Evolutionary conservation across 768 basidiomycete genomes (phyloP), one percentile per base, ranked within the genome.

Genomic region (Gyrodon lividus): DNA sequence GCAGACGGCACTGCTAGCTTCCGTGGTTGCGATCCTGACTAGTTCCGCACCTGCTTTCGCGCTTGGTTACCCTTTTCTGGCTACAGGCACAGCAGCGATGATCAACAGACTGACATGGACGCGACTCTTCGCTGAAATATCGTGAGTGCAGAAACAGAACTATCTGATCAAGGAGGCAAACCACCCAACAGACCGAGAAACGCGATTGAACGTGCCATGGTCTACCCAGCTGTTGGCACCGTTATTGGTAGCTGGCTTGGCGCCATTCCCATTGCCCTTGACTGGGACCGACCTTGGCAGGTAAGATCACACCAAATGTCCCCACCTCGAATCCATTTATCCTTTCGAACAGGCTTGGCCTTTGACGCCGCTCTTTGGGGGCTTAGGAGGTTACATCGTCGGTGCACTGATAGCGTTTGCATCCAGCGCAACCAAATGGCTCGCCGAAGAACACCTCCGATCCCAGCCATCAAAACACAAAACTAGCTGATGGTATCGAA

Each of bases 231-330:
- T 10, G 61, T 86, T 22, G 91, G 91, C 35, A 74, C 89, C 0
- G 57, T 88, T 38, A 24, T 85, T 17, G 96, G 95, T 5, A 76
- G 80, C 39, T 97, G 93, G 95, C 31, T 79, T 13, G 94, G 93
- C 14, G 82, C 80, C 9, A 75, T 95, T 41, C 90, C 92, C 2
- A 86, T 94, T 41, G 89, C 92, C 0, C 81, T 98, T 16, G 96
- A 98, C 70, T 98, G 96, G 96, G 94, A 94, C 63, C 80, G 92
- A 33, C 92, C 95, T 6, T 98, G 95, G 95, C 96, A 98, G 87
- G 93, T 90, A 47, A 50, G 81, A 42, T 24, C 43, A 22, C 35
- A 55, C n/a, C 53, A n/a, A 48, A 34, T 46, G 46, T 54, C 58
- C 22, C 45, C 6, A 31, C 20, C 12, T 20, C 17, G 20, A 20